Conservation (phyloP, 192 early-diverging fungal species). For the Coemansia sp. region DNA sequence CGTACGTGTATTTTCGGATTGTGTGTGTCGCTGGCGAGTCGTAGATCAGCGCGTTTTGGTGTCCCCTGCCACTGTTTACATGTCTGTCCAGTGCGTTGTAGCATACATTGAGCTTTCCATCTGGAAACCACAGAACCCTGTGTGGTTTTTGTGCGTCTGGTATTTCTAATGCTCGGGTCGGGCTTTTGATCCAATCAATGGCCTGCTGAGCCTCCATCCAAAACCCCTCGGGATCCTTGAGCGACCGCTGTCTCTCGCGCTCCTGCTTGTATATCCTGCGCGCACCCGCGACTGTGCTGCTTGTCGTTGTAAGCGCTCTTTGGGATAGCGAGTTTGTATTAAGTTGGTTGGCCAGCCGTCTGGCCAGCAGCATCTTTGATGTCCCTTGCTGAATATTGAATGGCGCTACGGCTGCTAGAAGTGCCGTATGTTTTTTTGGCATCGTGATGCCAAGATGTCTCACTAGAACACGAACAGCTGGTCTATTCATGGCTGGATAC, state of each 20-base stretch:
- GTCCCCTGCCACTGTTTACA: slow-evolving; percentile 57
- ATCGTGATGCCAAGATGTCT: not conserved
- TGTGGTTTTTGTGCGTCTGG: slow-evolving; percentile 10
- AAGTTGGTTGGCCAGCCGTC: not conserved
- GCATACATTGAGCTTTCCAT: slow-evolving; percentile 74
- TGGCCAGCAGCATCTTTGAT: not conserved
- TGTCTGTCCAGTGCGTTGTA: slow-evolving; percentile 83
- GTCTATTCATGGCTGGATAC: not conserved
- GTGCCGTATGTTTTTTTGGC: not conserved
- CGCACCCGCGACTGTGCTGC: not conserved
- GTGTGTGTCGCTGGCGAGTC: slow-evolving; percentile 70
- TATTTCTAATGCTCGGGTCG: slow-evolving; percentile 22
- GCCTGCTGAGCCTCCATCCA: slow-evolving; percentile 45
- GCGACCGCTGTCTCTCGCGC: slow-evolving; percentile 27
- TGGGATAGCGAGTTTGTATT: not conserved
- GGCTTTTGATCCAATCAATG: slow-evolving; percentile 37
- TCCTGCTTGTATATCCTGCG: slow-evolving; percentile 19
- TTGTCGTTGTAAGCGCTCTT: not conserved
- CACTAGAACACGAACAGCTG: not conserved
- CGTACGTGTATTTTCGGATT: slow-evolving; percentile 60
- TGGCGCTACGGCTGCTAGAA: not conserved
- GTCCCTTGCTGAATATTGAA: not conserved
- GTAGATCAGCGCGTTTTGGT: slow-evolving; percentile 69
- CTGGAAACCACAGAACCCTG: slow-evolving; percentile 69
- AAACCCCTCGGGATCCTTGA: slow-evolving; percentile 41